Percentiles rank a stretch among this genome's conserved stretches.
Conservation (phyloP, 73 alveolate species). For the Breviolum minutum region DNA sequence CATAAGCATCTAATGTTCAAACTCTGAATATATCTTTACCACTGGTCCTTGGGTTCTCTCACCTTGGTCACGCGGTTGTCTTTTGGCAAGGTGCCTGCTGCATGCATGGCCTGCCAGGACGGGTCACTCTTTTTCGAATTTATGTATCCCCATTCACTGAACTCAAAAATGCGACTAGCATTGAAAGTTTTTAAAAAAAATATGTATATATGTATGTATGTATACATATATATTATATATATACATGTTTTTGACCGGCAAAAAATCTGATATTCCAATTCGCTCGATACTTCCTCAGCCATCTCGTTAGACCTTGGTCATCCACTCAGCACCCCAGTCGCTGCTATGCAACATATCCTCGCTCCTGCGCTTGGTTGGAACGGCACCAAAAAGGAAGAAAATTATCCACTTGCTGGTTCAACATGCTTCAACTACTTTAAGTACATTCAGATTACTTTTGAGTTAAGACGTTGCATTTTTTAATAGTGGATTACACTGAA, state of each 20-base stretch:
- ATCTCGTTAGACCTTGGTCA: constrained; percentile 26
- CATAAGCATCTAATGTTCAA: no score
- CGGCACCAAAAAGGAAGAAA: background rate
- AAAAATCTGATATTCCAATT: no score
- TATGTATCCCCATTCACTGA: background rate
- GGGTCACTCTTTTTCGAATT: background rate
- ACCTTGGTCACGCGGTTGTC: constrained; percentile 53
- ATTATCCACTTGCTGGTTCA: background rate
- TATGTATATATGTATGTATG: no score
- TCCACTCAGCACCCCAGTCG: constrained; percentile 92
- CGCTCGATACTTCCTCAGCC: background rate
- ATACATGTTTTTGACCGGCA: no score
- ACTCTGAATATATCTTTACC: background rate
- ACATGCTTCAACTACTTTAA: no score
- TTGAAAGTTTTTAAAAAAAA: no score
- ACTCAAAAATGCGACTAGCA: no score
- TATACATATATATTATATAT: no score
- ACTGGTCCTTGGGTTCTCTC: background rate
- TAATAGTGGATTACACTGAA: no score
- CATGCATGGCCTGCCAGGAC: constrained; percentile 70
- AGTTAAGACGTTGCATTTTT: no score
- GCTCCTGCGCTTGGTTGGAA: background rate
- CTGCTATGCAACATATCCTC: constrained; percentile 82
- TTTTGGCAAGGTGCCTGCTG: constrained; percentile 49
- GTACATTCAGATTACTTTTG: background rate